Evolutionary conservation across 768 basidiomycete species (phyloP).

Genomic region (Sutorius australiensis): DNA sequence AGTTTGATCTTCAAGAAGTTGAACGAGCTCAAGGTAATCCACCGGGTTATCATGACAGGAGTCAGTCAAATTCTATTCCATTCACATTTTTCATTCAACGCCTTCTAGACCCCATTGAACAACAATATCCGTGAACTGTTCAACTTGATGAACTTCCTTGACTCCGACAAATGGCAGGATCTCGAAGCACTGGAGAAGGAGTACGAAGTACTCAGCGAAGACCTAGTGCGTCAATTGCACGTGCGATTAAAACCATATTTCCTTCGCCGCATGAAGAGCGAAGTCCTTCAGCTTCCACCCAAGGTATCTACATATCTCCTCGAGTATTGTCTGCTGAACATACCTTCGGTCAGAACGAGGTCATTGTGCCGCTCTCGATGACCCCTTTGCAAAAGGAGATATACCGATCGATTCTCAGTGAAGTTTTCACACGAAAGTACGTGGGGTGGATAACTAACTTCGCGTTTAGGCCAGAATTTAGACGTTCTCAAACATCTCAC

Average conservation of each 20-base stretch:
- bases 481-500: conserved; percentile 61
- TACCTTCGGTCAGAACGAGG: conserved; percentile 61
- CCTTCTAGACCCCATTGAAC: conserved; percentile 79
- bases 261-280: conserved; percentile 87
- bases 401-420: conserved; percentile 81
- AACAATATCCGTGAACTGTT: conserved; percentile 97
- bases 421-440: conserved; percentile 13
- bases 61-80: conserved; percentile 36
- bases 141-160: conserved; percentile 96
- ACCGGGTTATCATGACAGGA: conserved; percentile 88
- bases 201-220: conserved; percentile 75
- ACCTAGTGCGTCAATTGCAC: conserved; percentile 78
- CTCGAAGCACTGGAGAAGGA: conserved; percentile 69
- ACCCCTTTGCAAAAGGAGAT: conserved; percentile 82
- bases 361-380: conserved; percentile 90
- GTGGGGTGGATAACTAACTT: conserved; percentile 8
- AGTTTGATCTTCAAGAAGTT: conserved; percentile 80
- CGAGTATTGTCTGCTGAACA: conserved; percentile 1
- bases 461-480: conserved; percentile 60
- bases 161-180: conserved; percentile 71
- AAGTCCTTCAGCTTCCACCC: conserved; percentile 87
- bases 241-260: conserved; percentile 82
- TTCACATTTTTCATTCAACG: not conserved
- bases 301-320: conserved; percentile 51
- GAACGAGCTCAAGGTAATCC: conserved; percentile 70